Percentiles rank a stretch among this genome's conserved stretches.
These are phyloP conservation scores for Pythium vanterpoolii DNA, from an alignment of 352 stramenopile genomes.

Conservation along the genomic window DNA sequence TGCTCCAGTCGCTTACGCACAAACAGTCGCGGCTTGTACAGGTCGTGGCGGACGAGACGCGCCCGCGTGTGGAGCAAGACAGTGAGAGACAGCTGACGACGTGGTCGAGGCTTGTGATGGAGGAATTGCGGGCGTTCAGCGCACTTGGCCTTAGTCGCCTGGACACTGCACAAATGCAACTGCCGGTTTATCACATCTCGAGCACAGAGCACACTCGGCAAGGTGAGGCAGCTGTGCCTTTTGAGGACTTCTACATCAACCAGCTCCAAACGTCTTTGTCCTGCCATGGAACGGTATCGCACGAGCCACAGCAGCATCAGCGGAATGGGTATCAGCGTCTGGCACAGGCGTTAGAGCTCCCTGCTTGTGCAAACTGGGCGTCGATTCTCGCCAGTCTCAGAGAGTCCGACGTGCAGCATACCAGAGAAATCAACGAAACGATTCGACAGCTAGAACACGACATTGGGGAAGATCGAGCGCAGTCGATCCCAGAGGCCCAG, in stretches of 20 bases:
- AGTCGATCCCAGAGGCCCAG: conserved; percentile 16
- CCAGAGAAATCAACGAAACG: neutral
- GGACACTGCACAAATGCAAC: conserved; percentile 19
- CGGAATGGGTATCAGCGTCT: conserved; percentile 22
- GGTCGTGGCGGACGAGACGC: conserved; percentile 11
- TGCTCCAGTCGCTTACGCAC: conserved; percentile 16
- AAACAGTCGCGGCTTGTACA: conserved; percentile 26
- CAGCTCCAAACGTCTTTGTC: conserved; percentile 14
- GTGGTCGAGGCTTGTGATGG: conserved; percentile 19
- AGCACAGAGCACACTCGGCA: neutral
- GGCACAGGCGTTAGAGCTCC: conserved; percentile 17
- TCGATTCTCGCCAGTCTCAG: conserved; percentile 20
- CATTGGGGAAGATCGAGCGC: conserved; percentile 19
- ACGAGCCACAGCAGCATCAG: neutral
- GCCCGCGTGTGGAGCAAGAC: conserved; percentile 8
- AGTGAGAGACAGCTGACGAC: conserved; percentile 6
- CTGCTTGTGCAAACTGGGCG: conserved; percentile 26
- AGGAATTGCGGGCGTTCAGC: conserved; percentile 32
- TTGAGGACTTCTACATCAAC: conserved; percentile 39
- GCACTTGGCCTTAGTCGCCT: conserved; percentile 17
- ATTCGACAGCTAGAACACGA: conserved; percentile 23
- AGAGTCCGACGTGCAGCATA: neutral
- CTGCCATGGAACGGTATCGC: neutral
- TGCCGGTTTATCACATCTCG: neutral
- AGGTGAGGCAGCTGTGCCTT: conserved; percentile 17